Evolutionary conservation across 345 rosid genomes (phyloP), one percentile per base, ranked within the genome.

Genomic region (Theobroma cacao): DNA sequence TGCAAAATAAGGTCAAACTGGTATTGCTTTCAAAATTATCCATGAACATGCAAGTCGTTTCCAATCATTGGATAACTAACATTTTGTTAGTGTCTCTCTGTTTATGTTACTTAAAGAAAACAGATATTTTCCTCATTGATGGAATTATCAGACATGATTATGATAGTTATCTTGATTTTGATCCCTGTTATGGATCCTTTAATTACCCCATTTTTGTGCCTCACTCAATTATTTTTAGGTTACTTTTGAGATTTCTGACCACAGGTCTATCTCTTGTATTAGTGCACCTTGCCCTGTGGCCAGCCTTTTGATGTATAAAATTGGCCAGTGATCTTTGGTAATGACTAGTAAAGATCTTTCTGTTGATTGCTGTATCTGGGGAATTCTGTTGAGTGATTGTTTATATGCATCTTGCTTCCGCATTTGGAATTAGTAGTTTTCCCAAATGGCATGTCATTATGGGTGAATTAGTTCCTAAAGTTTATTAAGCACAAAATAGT

Each of bases 1-100:
- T 47, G 65, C 80, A 72, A 69, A 69, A 47, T 80, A 77, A 82
- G 12, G 28, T 47, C 43, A 52, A 66, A 72, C 65, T 38, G 70
- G 40, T 47, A 38, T 38, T 77, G 33, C 30, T 70, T 30, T 31
- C 7, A 31, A 78, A 65, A 22, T 40, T 50, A 47, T 2, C 12
- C 43, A 31, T 17, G 36, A 30, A 48, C 40, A 41, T 18, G 74
- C 70, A 58, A 62, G 77, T 40, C 52, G 20, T 34, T 12, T 34
- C 48, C 17, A 41, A 22, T 43, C 10, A 24, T 41, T 71, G 59
- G 26, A 47, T 45, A 9, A 3, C 3, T 20, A 17, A 22, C 26
- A 18, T 72, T 24, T 50, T 72, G 47, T 65, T 47, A 47, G 28
- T 22, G 9, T 55, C 13, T 22, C 10, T 41, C 28, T 74, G 34